Conservation (phyloP, 495 filamentous ascomycete species). For the Parathielavia appendiculata region DNA sequence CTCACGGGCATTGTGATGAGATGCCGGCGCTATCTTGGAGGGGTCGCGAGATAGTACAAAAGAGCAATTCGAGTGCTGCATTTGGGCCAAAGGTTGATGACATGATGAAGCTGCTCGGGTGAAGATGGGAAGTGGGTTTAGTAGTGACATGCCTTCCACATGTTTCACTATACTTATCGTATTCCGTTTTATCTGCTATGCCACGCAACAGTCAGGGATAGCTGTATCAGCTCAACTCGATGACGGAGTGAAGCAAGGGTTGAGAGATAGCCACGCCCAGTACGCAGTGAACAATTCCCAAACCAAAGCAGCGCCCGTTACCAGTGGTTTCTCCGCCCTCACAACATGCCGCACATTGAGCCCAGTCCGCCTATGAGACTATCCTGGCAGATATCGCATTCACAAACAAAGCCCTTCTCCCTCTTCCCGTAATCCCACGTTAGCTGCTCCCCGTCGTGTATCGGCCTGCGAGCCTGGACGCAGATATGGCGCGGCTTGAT, state of each 20-base stretch:
- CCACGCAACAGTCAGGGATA: no score
- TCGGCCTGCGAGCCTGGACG: conserved; percentile 27
- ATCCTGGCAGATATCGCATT: conserved; percentile 21
- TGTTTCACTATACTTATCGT: not conserved
- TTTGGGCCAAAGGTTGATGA: conserved; percentile 15
- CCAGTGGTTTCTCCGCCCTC: not conserved
- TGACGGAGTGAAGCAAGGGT: no score
- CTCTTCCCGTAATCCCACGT: conserved; percentile 28
- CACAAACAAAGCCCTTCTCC: conserved; percentile 23
- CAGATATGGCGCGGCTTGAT: conserved; percentile 20
- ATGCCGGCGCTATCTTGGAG: conserved; percentile 31
- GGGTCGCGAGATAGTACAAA: conserved; percentile 32
- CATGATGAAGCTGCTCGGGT: not conserved
- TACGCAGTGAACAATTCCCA: not conserved
- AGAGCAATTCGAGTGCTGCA: conserved; percentile 28
- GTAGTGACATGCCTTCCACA: not conserved
- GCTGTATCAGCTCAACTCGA: no score
- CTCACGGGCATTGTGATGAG: conserved; percentile 31
- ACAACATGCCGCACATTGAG: conserved; percentile 15
- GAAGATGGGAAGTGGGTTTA: conserved; percentile 1
- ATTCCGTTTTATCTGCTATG: no score
- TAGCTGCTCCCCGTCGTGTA: conserved; percentile 28
- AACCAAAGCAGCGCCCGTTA: not conserved
- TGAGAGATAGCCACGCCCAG: no score
- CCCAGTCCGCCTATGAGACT: not conserved